Base-by-base conservation (phyloP, 495 filamentous ascomycete genomes). In the Neurospora sp. region DNA sequence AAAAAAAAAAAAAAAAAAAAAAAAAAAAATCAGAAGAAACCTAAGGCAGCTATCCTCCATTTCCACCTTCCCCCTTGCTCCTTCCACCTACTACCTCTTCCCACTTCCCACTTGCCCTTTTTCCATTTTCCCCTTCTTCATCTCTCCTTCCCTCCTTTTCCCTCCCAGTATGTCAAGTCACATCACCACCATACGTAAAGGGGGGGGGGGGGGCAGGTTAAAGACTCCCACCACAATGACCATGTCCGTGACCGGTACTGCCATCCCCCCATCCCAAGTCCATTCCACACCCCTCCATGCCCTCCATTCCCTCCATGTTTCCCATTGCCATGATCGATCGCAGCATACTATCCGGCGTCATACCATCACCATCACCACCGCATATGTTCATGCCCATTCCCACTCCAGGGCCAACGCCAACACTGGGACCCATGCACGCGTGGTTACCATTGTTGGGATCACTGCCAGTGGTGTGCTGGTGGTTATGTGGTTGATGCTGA, bases 341-440 rank as follows among this genome's bases (percentile, higher is more conserved):
- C 18, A 88, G 79, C 20, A 88, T 80, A 0, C 85, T 84, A 35
- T 87, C 83, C 5, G 86, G 85, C 22, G 85, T 86, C 82, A 87
- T 84, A 9, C 80, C 85, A 41, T 72, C 42, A 9, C 80, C 85
- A 41, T 72, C 37, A 31, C 27, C 42, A 53, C 14, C 68, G 48
- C 75, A 70, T 83, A 87, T 14, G 1, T 76, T 78, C 39, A 76
- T 78, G 12, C 79, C 78, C 3, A 71, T 39, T 0, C 70, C 68
- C 18, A 70, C 61, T 1, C 75, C 71, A 40, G 75, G 72, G 22
- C 39, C 22, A 37, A 20, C 74, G 10, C 73, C n/a, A 5, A 53
- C 22, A 20, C 20, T 7, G 16, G 42, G 7, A 18, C 9, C 9
- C 46, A 48, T 11, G 7, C 46, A 27, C 2, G 27, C 46, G 20